phyloP scores from a whole-genome alignment of 1,139 yeast species.

The Suhomyces atakaporum region DNA sequence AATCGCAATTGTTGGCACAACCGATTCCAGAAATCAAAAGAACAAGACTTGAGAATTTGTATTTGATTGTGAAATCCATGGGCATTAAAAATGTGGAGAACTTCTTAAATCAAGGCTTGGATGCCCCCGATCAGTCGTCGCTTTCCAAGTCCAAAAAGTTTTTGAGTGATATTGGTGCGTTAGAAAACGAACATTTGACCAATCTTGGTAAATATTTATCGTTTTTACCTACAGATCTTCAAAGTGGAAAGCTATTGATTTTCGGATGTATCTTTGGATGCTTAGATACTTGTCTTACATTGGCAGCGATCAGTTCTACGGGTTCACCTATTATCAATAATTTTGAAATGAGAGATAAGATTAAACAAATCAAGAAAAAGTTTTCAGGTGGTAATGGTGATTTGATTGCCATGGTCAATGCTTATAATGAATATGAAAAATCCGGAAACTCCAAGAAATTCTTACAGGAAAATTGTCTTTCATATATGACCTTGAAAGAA shows the following conservation, averaged over 20 bases:
- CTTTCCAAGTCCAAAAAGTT: constrained; percentile 62
- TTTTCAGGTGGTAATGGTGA: constrained; percentile 62
- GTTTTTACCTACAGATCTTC: constrained; percentile 80
- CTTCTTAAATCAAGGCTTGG: constrained; percentile 75
- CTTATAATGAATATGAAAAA: constrained; percentile 54
- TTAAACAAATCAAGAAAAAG: constrained; percentile 51
- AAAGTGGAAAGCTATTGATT: constrained; percentile 79
- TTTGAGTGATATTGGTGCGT: constrained; percentile 72
- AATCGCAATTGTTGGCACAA: constrained; percentile 59
- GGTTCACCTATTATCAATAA: constrained; percentile 72
- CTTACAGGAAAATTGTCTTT: constrained; percentile 61
- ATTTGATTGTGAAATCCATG: constrained; percentile 84
- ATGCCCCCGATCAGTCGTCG: constrained; percentile 69
- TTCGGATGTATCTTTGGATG: constrained; percentile 84
- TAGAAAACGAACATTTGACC: constrained; percentile 60
- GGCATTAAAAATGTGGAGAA: constrained; percentile 70
- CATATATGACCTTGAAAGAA: constrained; percentile 67
- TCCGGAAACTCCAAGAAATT: constrained; percentile 45
- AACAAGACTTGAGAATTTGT: constrained; percentile 78
- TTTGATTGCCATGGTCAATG: constrained; percentile 61
- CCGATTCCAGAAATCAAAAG: constrained; percentile 90
- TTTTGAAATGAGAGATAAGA: constrained; percentile 63
- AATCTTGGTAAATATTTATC: constrained; percentile 82
- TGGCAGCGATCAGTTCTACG: constrained; percentile 73
- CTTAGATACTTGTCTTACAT: constrained; percentile 68